Evolutionary conservation across 805 yeast species (phyloP).

Genomic region (Ogataea zsoltii): DNA sequence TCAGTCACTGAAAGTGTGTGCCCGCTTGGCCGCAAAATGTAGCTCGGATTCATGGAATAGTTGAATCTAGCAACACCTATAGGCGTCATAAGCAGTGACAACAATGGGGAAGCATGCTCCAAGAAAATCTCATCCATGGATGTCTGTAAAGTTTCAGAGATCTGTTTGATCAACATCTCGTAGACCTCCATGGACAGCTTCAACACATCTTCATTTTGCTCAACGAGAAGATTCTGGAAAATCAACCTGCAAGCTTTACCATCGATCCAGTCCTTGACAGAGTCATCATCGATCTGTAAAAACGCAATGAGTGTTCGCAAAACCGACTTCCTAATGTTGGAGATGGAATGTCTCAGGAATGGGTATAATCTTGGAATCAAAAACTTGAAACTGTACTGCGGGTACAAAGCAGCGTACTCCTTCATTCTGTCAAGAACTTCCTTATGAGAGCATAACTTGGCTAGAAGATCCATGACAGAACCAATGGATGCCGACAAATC

Average conservation of each 20-base stretch:
- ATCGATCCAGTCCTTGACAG: slow-evolving; percentile 69
- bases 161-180: slow-evolving; percentile 51
- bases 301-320: slow-evolving; percentile 79
- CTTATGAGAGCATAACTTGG: slow-evolving; percentile 80
- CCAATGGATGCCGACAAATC: slow-evolving; percentile 95
- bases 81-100: slow-evolving; percentile 83
- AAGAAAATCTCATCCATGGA: slow-evolving; percentile 54
- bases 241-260: slow-evolving; percentile 71
- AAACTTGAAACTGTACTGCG: slow-evolving; percentile 61
- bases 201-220: slow-evolving; percentile 78
- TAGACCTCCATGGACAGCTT: slow-evolving; percentile 65
- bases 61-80: slow-evolving; percentile 90
- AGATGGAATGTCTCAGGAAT: slow-evolving; percentile 88
- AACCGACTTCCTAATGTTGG: slow-evolving; percentile 88
- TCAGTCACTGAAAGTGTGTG: slow-evolving; percentile 35
- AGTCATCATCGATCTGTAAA: slow-evolving; percentile 49
- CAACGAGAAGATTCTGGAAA: slow-evolving; percentile 85
- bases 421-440: slow-evolving; percentile 75
- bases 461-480: slow-evolving; percentile 90
- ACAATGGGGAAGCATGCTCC: slow-evolving; percentile 58
- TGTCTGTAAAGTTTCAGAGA: slow-evolving; percentile 33
- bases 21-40: slow-evolving; percentile 81
- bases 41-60: slow-evolving; percentile 76
- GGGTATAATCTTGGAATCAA: slow-evolving; percentile 92
- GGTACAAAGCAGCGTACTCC: slow-evolving; percentile 51